Evolutionary conservation across 371 early-diverging fungal genomes (phyloP).

Genomic region (Mortierella sp.): DNA sequence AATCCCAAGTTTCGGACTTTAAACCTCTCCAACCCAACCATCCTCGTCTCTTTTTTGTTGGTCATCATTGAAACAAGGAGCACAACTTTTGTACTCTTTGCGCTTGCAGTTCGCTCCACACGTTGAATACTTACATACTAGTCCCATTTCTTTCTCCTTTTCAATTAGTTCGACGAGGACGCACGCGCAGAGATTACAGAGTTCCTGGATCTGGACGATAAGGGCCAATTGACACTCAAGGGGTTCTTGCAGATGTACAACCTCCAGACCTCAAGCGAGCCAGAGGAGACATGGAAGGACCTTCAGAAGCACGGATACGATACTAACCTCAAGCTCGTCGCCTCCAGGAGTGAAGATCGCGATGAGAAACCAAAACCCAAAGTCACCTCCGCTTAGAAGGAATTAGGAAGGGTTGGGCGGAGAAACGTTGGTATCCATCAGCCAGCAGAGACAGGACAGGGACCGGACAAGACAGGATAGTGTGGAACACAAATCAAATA

Average conservation of each 20-base stretch:
- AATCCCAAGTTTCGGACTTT: neutral
- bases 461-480: neutral
- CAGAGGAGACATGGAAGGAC: conserved; percentile 82
- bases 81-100: too few species aligned
- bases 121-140: neutral
- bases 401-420: neutral
- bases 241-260: conserved; percentile 85
- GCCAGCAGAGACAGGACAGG: neutral
- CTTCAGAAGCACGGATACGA: conserved; percentile 74
- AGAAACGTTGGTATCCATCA: neutral
- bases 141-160: neutral
- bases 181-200: conserved; percentile 73
- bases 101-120: too few species aligned
- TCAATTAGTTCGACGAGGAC: conserved; percentile 75
- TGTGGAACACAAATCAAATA: too few species aligned
- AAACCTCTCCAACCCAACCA: neutral
- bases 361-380: conserved; percentile 30
- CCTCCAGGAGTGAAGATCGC: conserved; percentile 40
- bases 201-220: conserved; percentile 69
- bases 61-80: too few species aligned
- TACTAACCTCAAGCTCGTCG: conserved; percentile 59
- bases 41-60: neutral
- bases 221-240: conserved; percentile 67
- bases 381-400: neutral
- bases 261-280: conserved; percentile 76